These are phyloP conservation scores for Hanseniaspora mollemarum DNA, from an alignment of 805 yeast species.

Conservation along the genomic window DNA sequence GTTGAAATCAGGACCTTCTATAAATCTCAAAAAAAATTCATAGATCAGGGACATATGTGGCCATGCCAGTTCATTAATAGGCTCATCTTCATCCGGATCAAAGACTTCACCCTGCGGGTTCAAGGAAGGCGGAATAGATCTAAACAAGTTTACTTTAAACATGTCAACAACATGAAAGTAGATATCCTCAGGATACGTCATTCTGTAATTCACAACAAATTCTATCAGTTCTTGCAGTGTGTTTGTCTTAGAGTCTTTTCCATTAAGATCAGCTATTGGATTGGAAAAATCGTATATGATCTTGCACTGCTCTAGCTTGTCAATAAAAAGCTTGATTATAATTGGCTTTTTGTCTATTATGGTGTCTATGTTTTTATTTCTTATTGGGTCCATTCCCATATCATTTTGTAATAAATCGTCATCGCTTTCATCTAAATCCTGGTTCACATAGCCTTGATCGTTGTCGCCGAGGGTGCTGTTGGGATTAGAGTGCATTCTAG, in stretches of 20 bases:
- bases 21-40: slow-evolving; percentile 83
- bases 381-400: slow-evolving; percentile 10
- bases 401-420: slow-evolving; percentile 10
- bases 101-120: slow-evolving; percentile 92
- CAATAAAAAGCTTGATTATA: slow-evolving; percentile 45
- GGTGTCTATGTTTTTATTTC: slow-evolving; percentile 14
- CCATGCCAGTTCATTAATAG: slow-evolving; percentile 93
- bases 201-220: slow-evolving; percentile 69
- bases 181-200: slow-evolving; percentile 82
- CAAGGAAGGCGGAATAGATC: slow-evolving; percentile 97
- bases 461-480: no score
- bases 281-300: slow-evolving; percentile 88
- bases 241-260: slow-evolving; percentile 80
- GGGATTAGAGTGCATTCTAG: not conserved
- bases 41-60: slow-evolving; percentile 97
- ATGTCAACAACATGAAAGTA: slow-evolving; percentile 76
- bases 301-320: slow-evolving; percentile 88
- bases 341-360: slow-evolving; percentile 26
- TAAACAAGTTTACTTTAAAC: slow-evolving; percentile 79
- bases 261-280: slow-evolving; percentile 81
- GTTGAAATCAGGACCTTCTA: slow-evolving; percentile 89
- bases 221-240: slow-evolving; percentile 84
- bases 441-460: not conserved
- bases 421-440: slow-evolving; percentile 2
- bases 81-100: slow-evolving; percentile 98